Base-by-base conservation (phyloP, 257 asterid species). In the Solanum bulbocastanum region DNA sequence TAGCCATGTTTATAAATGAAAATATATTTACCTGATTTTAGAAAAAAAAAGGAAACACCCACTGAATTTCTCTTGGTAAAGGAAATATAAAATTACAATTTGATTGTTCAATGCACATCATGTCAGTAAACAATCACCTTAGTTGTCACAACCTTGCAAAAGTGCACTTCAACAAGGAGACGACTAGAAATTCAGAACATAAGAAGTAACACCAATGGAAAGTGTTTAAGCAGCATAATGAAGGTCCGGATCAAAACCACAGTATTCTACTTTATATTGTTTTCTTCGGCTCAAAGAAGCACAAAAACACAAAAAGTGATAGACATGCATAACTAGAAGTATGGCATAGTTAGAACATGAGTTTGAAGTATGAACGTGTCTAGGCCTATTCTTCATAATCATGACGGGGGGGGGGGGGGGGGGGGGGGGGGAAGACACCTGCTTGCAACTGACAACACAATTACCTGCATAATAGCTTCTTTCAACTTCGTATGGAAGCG, bases 381-480 rank as follows among this genome's bases (percentile, higher is more conserved):
- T 4, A 27, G 58, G 49, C 8, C 9, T 79, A 79, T 44, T 79
- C 65, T 79, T 79, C 84, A 81, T 81, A 81, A 30, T 81, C 40
- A 46, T 15, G 68, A 44, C n/a, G 25, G 27, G 0, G 18, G 5
- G 18, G 18, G 2, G 6, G 56, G 6, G 10, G 6, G 15, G 16
- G 52, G 18, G 60, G 22, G 7, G 1, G 18, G 62, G 22, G 11
- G 1, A 3, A 37, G 8, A 25, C 8, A 25, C 39, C 8, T 9
- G 20, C 85, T 27, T 44, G 66, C 27, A 44, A 84, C 69, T 65
- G 69, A 86, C 72, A 68, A 90, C 76, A 78, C 37, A 87, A 73
- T 30, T 88, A 96, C 99, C 99, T 92, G 95, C 93, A 95, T 42
- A 76, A 96, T 95, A 84, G 98, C 98, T 86, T 97, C 98, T 91